phyloP scores from a whole-genome alignment of 208 protist genomes.

The Leishmania arabica region DNA sequence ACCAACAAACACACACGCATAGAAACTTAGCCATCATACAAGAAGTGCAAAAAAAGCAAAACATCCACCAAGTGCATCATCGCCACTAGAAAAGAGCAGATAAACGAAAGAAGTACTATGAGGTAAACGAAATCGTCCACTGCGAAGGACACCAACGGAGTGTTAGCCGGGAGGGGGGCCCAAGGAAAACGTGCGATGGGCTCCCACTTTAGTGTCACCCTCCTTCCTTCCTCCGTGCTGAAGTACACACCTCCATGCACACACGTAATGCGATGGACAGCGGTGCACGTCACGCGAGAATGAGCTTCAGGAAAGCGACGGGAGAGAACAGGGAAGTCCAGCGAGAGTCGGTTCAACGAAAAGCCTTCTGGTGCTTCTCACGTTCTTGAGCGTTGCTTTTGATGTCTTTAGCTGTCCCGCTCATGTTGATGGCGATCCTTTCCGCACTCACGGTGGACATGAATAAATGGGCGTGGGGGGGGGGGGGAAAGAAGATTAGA shows the following conservation, averaged over 20 bases:
- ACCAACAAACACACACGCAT: neutral
- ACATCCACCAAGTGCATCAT: neutral
- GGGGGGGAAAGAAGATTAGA: neutral
- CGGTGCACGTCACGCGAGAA: neutral
- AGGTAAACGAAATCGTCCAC: neutral
- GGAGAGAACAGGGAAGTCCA: neutral
- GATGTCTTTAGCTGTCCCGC: neutral
- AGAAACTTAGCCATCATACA: neutral
- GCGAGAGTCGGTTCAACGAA: neutral
- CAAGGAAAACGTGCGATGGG: neutral
- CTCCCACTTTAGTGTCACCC: neutral
- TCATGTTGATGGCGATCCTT: neutral
- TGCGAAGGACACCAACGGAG: neutral
- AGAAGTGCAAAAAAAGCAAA: neutral
- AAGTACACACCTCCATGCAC: neutral
- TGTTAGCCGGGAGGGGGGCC: neutral
- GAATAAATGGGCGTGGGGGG: too few relatives aligned
- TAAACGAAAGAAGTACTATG: neutral
- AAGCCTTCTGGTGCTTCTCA: neutral
- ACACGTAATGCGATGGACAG: neutral
- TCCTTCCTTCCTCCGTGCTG: neutral
- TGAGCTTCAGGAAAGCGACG: neutral
- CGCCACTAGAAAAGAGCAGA: neutral
- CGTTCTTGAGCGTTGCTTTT: neutral
- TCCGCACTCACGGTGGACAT: neutral